Evolutionary conservation across 2,329 filamentous ascomycete species (phyloP).

Genomic region (Cadophora sp.): DNA sequence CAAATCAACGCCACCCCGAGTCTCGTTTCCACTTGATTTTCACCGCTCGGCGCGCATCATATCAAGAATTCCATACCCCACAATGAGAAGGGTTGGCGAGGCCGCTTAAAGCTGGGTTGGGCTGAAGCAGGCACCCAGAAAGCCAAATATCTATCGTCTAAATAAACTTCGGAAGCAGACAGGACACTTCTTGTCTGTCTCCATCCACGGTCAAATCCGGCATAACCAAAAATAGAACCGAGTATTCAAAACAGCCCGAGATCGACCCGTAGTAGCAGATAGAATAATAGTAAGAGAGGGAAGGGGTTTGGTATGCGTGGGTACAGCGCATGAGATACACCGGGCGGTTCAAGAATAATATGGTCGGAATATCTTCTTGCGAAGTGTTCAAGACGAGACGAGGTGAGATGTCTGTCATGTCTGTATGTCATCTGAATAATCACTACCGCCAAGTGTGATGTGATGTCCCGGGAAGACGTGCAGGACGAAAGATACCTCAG

Average conservation of each 20-base stretch:
- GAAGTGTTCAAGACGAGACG: background rate
- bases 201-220: background rate
- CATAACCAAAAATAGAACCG: background rate
- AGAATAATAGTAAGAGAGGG: background rate
- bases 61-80: too few relatives aligned
- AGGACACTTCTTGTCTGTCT: too few relatives aligned
- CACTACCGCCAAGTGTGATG: background rate
- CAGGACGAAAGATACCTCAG: background rate
- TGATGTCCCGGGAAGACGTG: slow-evolving; percentile 9
- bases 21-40: too few relatives aligned
- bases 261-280: background rate
- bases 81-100: background rate
- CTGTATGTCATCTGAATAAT: background rate
- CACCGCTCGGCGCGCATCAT: too few relatives aligned
- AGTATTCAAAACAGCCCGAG: slow-evolving; percentile 6
- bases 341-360: background rate
- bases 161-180: background rate
- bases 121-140: slow-evolving; percentile 6
- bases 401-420: background rate
- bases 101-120: background rate
- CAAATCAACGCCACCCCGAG: too few relatives aligned
- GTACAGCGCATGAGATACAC: too few relatives aligned
- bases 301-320: background rate
- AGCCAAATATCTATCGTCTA: background rate
- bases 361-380: background rate